Evolutionary conservation across 1,284 basidiomycete genomes (phyloP).

Genomic region (Heimioporus retisporus): DNA sequence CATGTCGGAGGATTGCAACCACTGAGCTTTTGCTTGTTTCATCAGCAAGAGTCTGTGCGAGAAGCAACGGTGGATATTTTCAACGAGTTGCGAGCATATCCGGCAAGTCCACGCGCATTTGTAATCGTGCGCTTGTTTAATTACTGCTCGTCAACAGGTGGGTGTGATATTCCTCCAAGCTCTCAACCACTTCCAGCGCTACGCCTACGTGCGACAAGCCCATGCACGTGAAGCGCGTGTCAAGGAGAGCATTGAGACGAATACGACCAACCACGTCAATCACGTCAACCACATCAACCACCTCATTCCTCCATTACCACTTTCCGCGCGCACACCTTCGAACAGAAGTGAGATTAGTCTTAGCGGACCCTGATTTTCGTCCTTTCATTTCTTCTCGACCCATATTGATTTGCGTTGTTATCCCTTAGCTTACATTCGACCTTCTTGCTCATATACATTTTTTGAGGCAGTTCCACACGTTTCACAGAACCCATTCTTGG

Average conservation of each 20-base stretch:
- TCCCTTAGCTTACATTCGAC: slow-evolving; percentile 39
- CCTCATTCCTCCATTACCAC: slow-evolving; percentile 45
- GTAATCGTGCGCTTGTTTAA: background rate
- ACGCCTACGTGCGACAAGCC: slow-evolving; percentile 84
- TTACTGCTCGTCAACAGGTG: slow-evolving; percentile 60
- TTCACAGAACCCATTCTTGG: too few relatives aligned
- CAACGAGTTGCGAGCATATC: slow-evolving; percentile 78
- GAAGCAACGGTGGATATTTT: slow-evolving; percentile 88
- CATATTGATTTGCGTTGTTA: slow-evolving; percentile 8
- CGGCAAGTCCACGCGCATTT: slow-evolving; percentile 60
- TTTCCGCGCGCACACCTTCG: slow-evolving; percentile 54
- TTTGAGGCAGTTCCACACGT: too few relatives aligned
- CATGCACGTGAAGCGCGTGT: slow-evolving; percentile 64
- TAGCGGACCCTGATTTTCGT: slow-evolving; percentile 42
- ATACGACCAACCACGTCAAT: slow-evolving; percentile 25
- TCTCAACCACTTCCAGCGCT: slow-evolving; percentile 94
- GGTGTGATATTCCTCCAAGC: slow-evolving; percentile 86
- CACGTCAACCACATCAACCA: slow-evolving; percentile 30
- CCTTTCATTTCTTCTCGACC: background rate
- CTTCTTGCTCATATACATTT: slow-evolving; percentile 38
- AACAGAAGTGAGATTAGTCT: slow-evolving; percentile 62
- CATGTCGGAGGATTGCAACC: slow-evolving; percentile 89
- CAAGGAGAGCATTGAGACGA: slow-evolving; percentile 44
- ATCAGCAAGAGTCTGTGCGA: slow-evolving; percentile 81
- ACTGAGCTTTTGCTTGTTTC: slow-evolving; percentile 91